Base-by-base conservation (phyloP, 352 stramenopile genomes). In the Aphanomyces stellatus region DNA sequence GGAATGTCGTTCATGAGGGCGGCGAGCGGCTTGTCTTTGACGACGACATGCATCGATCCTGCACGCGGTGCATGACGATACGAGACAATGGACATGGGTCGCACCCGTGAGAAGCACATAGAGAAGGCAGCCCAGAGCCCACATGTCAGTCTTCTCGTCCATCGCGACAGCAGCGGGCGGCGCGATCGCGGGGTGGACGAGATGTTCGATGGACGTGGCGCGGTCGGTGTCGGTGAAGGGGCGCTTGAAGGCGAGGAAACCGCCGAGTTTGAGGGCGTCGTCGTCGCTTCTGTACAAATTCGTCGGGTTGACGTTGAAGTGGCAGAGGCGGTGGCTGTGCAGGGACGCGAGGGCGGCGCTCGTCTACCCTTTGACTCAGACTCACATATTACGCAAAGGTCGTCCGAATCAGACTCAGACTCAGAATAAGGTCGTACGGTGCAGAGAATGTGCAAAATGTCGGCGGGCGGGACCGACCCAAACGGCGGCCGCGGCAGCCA, bases 71-170 rank as follows among this genome's bases (percentile, higher is more conserved):
- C n/a, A 34, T 40, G 28, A 37, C 4, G 1, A 28, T 35, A 7
- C 28, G 5, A 37, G 22, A 2, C 27, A 19, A 11, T 53, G 15
- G 15, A 22, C 10, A 22, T 19, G 24, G 25, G 24, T 5, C 35
- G 37, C 24, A 46, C 59, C 59, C 0, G 60, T 67, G 1, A 67
- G 3, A 30, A 67, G 49, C 13, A n/a, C 27, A 41, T 67, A 67
- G 8, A 67, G 60, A 10, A 67, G 49, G n/a, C 60, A 67, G 2
- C 60, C 60, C 19, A 67, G 49, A 7, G 42, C 42, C 60, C 60
- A 67, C 60, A 67, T 67, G 35, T 67, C 60, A 8, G 60, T 67
- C 49, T 67, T 67, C 8, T 67, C 60, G 24, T 55, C 59, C 11
- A 53, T 28, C 24, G 30, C 17, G 1, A 28, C 59, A 30, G 8